Percentiles rank a stretch among this genome's conserved stretches.
Conservation (phyloP, 2,329 filamentous ascomycete genomes). For the Pseudogymnoascus verrucosus region DNA sequence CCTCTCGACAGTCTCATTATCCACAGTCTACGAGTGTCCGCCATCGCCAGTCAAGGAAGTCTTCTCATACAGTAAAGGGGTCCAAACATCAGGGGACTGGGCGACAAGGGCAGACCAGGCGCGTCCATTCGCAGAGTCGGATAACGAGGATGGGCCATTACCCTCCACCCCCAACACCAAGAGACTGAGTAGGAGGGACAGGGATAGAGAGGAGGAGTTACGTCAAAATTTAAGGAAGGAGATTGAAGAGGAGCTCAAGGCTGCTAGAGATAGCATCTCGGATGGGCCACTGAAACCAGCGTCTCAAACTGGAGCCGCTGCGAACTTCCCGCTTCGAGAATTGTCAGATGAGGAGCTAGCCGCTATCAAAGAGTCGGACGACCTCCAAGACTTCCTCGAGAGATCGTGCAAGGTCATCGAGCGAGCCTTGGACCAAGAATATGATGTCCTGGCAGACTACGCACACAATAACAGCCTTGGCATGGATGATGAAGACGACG, state of each 20-base stretch:
- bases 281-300: slow-evolving; percentile 42
- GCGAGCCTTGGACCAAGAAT: slow-evolving; percentile 87
- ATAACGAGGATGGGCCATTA: slow-evolving; percentile 54
- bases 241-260: slow-evolving; percentile 84
- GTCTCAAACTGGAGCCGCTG: slow-evolving; percentile 35
- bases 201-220: slow-evolving; percentile 82
- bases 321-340: slow-evolving; percentile 69
- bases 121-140: slow-evolving; percentile 45
- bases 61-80: slow-evolving; percentile 93
- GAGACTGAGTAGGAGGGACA: slow-evolving; percentile 67
- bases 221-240: slow-evolving; percentile 76
- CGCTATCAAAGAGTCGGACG: slow-evolving; percentile 83
- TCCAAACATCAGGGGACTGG: slow-evolving; percentile 81
- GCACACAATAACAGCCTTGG: slow-evolving; percentile 67
- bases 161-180: slow-evolving; percentile 53
- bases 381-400: slow-evolving; percentile 93
- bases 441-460: slow-evolving; percentile 94
- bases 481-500: slow-evolving; percentile 74
- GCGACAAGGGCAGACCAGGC: slow-evolving; percentile 44
- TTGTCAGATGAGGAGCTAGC: slow-evolving; percentile 79
- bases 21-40: slow-evolving; percentile 73
- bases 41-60: slow-evolving; percentile 72
- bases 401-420: slow-evolving; percentile 96
- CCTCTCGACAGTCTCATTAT: slow-evolving; percentile 64
- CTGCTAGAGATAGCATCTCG: slow-evolving; percentile 52